Evolutionary conservation across 768 basidiomycete genomes (phyloP), one percentile per base, ranked within the genome.

Genomic region (Fibroporia radiculosa): DNA sequence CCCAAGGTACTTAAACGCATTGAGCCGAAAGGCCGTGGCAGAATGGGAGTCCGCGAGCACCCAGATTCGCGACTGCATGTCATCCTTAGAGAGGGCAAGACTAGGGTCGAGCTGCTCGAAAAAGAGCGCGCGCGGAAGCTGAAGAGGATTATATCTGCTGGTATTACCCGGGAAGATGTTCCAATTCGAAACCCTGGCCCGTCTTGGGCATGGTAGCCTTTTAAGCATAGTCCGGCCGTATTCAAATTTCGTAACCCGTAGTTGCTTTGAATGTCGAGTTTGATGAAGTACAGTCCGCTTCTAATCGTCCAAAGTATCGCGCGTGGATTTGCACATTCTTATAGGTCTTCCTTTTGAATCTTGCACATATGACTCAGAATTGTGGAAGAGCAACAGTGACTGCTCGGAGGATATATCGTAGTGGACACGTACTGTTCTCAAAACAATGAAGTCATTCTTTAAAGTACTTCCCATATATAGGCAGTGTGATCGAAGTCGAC

Each of bases 11-110:
- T 76, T 29, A 80, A 77, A 48, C 77, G 82, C 42, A 53, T 91
- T 16, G 91, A 96, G 53, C 78, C 85, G 47, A 83, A 80, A 62
- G 95, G 90, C 42, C 78, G 93, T 51, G 87, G 85, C 26, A 82
- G 83, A 54, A 71, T 62, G 45, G 95, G 95, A 42, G 71, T 91
- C 47, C 82, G 83, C 40, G 71, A 75, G 11, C 89, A 88, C 60
- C 84, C 80, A 0, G 77, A 80, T 47, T 78, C 93, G 8, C 77
- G 81, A 36, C 57, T 96, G 57, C 75, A 75, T 54, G 84, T 95
- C 27, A 60, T 90, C 5, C 62, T 96, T 50, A 82, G 78, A 55
- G 86, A 90, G 57, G 92, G 92, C 4, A 82, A 82, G 69, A 87
- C 87, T 5, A 55, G 74, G 25, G 81, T 78, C 54, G 78, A 93